These are phyloP conservation scores for Kingdonia uniflora DNA, from an alignment of 164 flowering plant species.

Conservation along the genomic window DNA sequence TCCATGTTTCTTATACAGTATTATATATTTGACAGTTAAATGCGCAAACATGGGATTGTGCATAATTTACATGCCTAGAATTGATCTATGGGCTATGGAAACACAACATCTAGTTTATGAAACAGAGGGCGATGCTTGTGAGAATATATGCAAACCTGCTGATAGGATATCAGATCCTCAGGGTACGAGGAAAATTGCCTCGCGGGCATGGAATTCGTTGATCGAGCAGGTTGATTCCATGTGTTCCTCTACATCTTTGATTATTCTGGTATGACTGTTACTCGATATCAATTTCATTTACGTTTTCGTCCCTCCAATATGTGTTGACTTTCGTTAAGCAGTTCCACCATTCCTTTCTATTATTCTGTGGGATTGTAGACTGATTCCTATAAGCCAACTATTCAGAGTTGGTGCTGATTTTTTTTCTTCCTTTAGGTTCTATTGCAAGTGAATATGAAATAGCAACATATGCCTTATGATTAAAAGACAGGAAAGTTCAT, in stretches of 20 bases:
- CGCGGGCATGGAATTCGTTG: conserved; percentile 48
- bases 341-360: too few relatives aligned
- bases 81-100: conserved; percentile 89
- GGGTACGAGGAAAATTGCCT: conserved; percentile 22
- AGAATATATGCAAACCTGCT: conserved; percentile 7
- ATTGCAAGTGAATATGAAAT: too few relatives aligned
- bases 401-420: too few relatives aligned
- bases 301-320: neutral
- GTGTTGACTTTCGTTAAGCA: neutral
- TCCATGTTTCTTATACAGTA: neutral
- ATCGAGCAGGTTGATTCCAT: conserved; percentile 71
- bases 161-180: conserved; percentile 9
- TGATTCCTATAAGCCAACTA: too few relatives aligned
- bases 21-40: conserved; percentile 43
- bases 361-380: too few relatives aligned
- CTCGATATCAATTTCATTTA: neutral
- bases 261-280: conserved; percentile 56
- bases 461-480: too few relatives aligned
- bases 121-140: conserved; percentile 17
- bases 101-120: conserved; percentile 17
- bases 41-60: conserved; percentile 48
- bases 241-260: conserved; percentile 46
- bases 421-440: too few relatives aligned
- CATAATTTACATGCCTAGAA: conserved; percentile 74
- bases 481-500: too few relatives aligned